Evolutionary conservation across 305 asterid genomes (phyloP), one percentile per base, ranked within the genome.

Genomic region (Stenogyne calaminthoides): DNA sequence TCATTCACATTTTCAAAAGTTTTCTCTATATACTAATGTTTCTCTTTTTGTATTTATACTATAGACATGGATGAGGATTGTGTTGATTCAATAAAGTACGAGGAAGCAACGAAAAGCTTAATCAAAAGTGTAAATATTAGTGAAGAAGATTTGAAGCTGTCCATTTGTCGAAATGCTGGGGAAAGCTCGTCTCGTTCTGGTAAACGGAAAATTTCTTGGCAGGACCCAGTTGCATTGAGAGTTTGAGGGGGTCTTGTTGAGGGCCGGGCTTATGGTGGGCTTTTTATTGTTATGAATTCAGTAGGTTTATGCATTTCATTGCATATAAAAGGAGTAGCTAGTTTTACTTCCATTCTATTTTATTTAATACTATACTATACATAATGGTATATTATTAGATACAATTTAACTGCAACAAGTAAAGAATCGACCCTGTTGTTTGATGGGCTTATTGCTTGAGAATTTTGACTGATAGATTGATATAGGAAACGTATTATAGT

Each of bases 131-230:
- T 86, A 59, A 86, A 60, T 18, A 54, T 54, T 18, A 54, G 60
- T 54, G 97, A 86, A 14, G 97, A 90, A 42, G 97, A 94, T 72
- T 76, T 88, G 65, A 88, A 84, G 83, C 49, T 90, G 71, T 77
- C 95, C 4, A 36, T 89, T 9, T 90, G 97, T 82, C 83, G 99
- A 63, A 88, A 84, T 62, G 72, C 87, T 0, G 95, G 96, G 46
- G 98, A 89, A 79, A 86, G 95, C 10, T 67, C 97, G 4, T 75
- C 96, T 25, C 90, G 89, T 39, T 87, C 73, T 10, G 89, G 91
- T 74, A 95, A 95, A 85, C 83, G 97, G 60, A 95, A 95, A 60
- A 88, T 92, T 37, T 89, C 99, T 1, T 90, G 99, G 99, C 98
- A 89, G 82, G 99, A 95, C 51, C 98, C 95, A 0, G 96, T 92